These are phyloP conservation scores for Myxozyma neglecta DNA, from an alignment of 805 yeast species.

Conservation along the genomic window DNA sequence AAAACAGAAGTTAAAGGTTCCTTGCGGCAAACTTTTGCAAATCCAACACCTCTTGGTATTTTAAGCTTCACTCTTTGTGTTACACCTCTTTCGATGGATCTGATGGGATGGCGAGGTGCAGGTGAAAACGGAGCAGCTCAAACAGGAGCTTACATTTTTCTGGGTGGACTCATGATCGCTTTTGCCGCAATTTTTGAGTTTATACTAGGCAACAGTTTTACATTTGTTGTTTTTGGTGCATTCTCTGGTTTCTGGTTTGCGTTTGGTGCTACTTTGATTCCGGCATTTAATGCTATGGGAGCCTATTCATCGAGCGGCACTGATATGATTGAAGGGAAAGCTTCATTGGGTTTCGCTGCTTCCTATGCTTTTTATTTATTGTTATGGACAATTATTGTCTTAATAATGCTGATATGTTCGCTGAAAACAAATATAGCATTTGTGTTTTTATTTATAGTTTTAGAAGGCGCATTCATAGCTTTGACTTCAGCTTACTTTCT, in stretches of 20 bases:
- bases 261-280: constrained; percentile 22
- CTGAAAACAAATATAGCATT: constrained; percentile 23
- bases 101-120: constrained; percentile 30
- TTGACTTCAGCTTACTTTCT: constrained; percentile 19
- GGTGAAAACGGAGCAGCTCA: constrained; percentile 30
- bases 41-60: constrained; percentile 25
- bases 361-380: constrained; percentile 20
- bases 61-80: constrained; percentile 11
- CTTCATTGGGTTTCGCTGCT: constrained; percentile 12
- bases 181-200: constrained; percentile 27
- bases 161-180: constrained; percentile 22
- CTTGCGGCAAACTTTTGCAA: constrained; percentile 28
- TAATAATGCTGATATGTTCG: constrained; percentile 20
- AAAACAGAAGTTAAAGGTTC: constrained; percentile 17
- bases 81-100: constrained; percentile 23
- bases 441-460: constrained; percentile 13
- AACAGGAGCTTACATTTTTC: constrained; percentile 21
- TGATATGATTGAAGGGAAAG: not conserved
- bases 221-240: constrained; percentile 27
- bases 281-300: constrained; percentile 25
- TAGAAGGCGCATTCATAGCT: constrained; percentile 12
- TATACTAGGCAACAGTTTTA: constrained; percentile 32
- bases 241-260: constrained; percentile 30
- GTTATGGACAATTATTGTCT: constrained; percentile 18
- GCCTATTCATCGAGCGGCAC: constrained; percentile 25